A percentile compares a stretch with the other conserved stretches of the same genome.
These are phyloP conservation scores for Bifiguratus adelaidae DNA, from an alignment of 192 early-diverging fungal species.

Conservation along the genomic window DNA sequence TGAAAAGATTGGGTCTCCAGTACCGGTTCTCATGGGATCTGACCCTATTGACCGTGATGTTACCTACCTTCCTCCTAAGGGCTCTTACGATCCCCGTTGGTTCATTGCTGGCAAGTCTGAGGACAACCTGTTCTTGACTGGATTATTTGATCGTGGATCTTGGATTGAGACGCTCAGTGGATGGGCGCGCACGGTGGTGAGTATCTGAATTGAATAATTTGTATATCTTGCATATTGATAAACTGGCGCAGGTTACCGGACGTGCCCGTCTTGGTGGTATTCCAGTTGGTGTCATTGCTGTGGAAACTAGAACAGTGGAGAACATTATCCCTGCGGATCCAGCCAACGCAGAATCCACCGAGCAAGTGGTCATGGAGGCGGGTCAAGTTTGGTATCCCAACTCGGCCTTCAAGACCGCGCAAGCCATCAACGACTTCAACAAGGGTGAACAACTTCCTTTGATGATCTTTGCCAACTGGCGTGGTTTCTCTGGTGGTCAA, in stretches of 20 bases:
- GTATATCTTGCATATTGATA: background rate
- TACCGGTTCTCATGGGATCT: conserved; percentile 41
- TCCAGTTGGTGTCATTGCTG: conserved; percentile 93
- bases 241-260: conserved; percentile 43
- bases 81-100: conserved; percentile 82
- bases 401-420: conserved; percentile 98
- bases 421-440: conserved; percentile 98
- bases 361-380: conserved; percentile 85
- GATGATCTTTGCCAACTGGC: conserved; percentile 99
- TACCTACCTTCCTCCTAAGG: conserved; percentile 72
- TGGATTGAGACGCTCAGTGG: conserved; percentile 93
- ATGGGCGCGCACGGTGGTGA: conserved; percentile 93
- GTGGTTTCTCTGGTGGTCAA: conserved; percentile 98
- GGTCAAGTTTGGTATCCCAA: conserved; percentile 98
- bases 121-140: conserved; percentile 63
- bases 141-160: conserved; percentile 97
- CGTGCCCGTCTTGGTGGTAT: conserved; percentile 93
- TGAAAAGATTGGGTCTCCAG: conserved; percentile 51
- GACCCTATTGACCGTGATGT: conserved; percentile 81
- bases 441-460: conserved; percentile 96
- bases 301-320: conserved; percentile 93
- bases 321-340: conserved; percentile 90
- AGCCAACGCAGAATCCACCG: conserved; percentile 78
- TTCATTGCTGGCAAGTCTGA: conserved; percentile 75
- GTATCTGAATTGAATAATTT: background rate